Conservation (phyloP, 352 stramenopile species). For the Peronospora destructor region DNA sequence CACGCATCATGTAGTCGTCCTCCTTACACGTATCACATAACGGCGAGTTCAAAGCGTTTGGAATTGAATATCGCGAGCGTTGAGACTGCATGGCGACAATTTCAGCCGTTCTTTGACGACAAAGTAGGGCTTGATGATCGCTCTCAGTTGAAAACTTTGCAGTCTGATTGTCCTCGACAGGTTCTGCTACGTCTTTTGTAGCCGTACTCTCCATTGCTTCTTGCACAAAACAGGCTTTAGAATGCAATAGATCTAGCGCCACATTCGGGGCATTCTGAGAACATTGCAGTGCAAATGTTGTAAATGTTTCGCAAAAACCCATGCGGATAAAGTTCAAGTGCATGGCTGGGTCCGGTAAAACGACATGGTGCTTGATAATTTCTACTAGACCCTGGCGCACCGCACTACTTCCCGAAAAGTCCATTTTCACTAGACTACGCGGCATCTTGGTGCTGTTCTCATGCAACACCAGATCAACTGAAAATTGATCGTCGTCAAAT, state of each 20-base stretch:
- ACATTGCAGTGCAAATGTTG: conserved; percentile 71
- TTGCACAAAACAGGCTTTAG: conserved; percentile 45
- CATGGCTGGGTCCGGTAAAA: conserved; percentile 69
- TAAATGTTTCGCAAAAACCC: conserved; percentile 63
- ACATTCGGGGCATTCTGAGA: conserved; percentile 73
- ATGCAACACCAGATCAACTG: conserved; percentile 69
- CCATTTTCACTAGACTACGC: conserved; percentile 39
- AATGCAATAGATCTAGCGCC: conserved; percentile 68
- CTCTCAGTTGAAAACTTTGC: conserved; percentile 7
- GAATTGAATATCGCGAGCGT: conserved; percentile 39
- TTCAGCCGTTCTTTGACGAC: conserved; percentile 58
- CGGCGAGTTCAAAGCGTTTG: conserved; percentile 24
- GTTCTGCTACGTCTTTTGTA: conserved; percentile 17
- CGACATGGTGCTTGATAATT: conserved; percentile 73
- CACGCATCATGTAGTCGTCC: conserved; percentile 79
- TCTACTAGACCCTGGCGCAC: conserved; percentile 67
- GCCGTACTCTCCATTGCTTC: conserved; percentile 21
- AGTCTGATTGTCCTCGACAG: conserved; percentile 15
- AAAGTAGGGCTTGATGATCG: conserved; percentile 17
- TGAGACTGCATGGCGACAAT: conserved; percentile 70
- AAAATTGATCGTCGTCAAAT: conserved; percentile 80
- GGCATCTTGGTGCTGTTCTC: conserved; percentile 37
- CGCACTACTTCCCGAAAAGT: conserved; percentile 62
- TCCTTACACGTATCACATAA: conserved; percentile 59
- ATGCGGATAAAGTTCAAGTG: conserved; percentile 79